Evolutionary conservation across 2,329 filamentous ascomycete genomes (phyloP).

Genomic region (Aspergillus candidus): DNA sequence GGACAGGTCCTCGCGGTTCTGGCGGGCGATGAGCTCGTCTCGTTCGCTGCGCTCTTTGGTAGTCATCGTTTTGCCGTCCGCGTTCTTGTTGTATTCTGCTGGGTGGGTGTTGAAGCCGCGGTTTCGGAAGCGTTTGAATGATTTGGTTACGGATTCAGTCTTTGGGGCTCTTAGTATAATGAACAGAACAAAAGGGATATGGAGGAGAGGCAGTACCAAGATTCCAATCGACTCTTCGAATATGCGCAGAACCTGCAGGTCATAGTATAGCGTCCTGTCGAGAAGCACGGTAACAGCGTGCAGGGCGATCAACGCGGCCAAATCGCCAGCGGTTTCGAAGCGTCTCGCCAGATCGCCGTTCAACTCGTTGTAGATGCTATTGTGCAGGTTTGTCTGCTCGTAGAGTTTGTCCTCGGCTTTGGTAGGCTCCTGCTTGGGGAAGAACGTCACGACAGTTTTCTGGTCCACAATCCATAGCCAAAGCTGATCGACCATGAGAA

Average conservation of each 20-base stretch:
- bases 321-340: constrained; percentile 57
- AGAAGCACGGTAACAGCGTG: constrained; percentile 59
- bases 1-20: constrained; percentile 59
- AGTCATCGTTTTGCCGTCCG: constrained; percentile 27
- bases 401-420: constrained; percentile 30
- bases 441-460: constrained; percentile 30
- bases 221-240: constrained; percentile 63
- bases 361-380: constrained; percentile 60
- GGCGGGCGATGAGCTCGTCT: constrained; percentile 46
- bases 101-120: constrained; percentile 48
- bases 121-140: constrained; percentile 57
- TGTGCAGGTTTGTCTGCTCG: constrained; percentile 53
- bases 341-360: constrained; percentile 59
- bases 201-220: constrained; percentile 38
- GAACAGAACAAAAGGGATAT: no score
- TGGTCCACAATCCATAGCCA: constrained; percentile 48
- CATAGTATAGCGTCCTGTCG: constrained; percentile 54
- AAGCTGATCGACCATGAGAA: constrained; percentile 63
- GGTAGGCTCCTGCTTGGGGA: constrained; percentile 30
- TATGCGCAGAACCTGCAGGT: constrained; percentile 58
- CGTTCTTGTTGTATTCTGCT: constrained; percentile 24
- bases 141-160: constrained; percentile 58
- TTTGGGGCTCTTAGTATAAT: constrained; percentile 19
- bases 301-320: constrained; percentile 56
- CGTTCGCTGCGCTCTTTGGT: constrained; percentile 36